Evolutionary conservation across 306 rosid genomes (phyloP).

Genomic region (Sindora glabra): DNA sequence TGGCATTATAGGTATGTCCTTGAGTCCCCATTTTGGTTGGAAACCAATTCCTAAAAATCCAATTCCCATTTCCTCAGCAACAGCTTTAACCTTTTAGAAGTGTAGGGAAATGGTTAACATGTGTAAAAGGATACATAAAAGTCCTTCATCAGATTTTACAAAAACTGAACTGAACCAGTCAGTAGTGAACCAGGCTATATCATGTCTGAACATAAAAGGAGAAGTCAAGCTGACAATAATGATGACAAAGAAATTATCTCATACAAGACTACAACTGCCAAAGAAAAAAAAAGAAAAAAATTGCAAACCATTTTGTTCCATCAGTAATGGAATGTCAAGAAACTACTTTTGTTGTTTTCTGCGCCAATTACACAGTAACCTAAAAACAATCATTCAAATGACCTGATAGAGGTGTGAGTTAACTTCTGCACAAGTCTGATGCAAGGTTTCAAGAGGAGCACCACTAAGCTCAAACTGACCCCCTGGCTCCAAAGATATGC

Average conservation of each 20-base stretch:
- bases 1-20: conserved; percentile 95
- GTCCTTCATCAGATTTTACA: conserved; percentile 1
- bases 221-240: not conserved
- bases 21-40: conserved; percentile 91
- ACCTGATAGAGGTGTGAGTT: conserved; percentile 97
- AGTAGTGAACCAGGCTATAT: conserved; percentile 3
- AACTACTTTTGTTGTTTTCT: no score
- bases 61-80: conserved; percentile 96
- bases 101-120: not conserved
- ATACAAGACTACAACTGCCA: not conserved
- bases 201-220: not conserved
- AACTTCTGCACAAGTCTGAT: conserved; percentile 98
- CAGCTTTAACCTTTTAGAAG: conserved; percentile 74
- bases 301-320: not conserved
- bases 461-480: conserved; percentile 99
- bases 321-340: not conserved
- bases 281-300: no score
- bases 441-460: conserved; percentile 96
- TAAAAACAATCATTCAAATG: not conserved
- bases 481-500: conserved; percentile 97
- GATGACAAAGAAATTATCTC: not conserved
- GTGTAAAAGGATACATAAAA: conserved; percentile 1
- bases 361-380: not conserved
- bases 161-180: not conserved
- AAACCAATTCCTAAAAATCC: conserved; percentile 98